phyloP scores from a whole-genome alignment of 495 filamentous ascomycete genomes.

The Penicillium roqueforti region DNA sequence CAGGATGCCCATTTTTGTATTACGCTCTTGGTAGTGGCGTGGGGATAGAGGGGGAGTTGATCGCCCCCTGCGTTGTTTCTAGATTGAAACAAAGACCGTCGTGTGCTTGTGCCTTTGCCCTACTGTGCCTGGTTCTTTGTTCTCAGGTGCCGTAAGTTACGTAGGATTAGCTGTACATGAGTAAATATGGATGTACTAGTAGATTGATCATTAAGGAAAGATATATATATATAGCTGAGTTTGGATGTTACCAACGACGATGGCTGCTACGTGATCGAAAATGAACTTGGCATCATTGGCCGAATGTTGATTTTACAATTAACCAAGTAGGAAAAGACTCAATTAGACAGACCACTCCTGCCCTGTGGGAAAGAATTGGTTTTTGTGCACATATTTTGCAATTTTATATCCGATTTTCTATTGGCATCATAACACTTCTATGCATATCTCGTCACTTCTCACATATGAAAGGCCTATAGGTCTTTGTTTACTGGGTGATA shows the following conservation, averaged over 20 bases:
- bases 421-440: neutral
- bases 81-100: neutral
- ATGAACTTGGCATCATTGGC: no score
- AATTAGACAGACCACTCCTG: no score
- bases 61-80: slow-evolving; percentile 1
- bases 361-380: neutral
- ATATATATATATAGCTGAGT: no score
- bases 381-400: neutral
- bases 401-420: neutral
- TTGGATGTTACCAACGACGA: no score
- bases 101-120: neutral
- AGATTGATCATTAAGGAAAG: neutral
- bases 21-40: neutral
- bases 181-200: neutral
- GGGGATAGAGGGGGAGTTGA: neutral
- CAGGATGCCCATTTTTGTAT: slow-evolving; percentile 3
- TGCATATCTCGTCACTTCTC: neutral
- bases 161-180: neutral
- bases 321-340: no score
- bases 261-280: no score
- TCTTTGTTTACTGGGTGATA: slow-evolving; percentile 40
- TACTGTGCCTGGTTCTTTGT: neutral
- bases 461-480: neutral
- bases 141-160: neutral
- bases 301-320: no score